Evolutionary conservation across 352 stramenopile genomes (phyloP).

Genomic region (Phytophthora pistaciae): DNA sequence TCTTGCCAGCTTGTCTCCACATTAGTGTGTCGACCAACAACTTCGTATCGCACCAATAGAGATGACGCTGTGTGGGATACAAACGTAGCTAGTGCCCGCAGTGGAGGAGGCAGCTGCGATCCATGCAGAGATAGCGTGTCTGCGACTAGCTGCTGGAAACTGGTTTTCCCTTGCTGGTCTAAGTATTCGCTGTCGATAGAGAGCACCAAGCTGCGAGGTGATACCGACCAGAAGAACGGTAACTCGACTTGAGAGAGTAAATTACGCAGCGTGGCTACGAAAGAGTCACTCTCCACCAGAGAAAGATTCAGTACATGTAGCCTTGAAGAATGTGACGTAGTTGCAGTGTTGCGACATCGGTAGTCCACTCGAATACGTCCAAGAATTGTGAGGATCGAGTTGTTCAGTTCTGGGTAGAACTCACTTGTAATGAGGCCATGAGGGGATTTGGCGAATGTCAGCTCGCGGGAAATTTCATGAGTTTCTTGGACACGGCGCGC

Average conservation of each 20-base stretch:
- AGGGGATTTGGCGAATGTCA: slow-evolving; percentile 32
- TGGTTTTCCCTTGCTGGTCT: slow-evolving; percentile 44
- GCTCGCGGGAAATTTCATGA: slow-evolving; percentile 33
- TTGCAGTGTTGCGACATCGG: slow-evolving; percentile 8
- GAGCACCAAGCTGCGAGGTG: slow-evolving; percentile 57
- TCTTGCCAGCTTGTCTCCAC: slow-evolving; percentile 62
- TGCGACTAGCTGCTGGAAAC: slow-evolving; percentile 69
- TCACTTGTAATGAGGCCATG: slow-evolving; percentile 48
- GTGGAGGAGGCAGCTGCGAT: slow-evolving; percentile 28
- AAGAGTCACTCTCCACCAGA: slow-evolving; percentile 63
- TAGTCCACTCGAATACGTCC: slow-evolving; percentile 44
- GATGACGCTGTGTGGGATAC: slow-evolving; percentile 67
- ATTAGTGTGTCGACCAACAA: slow-evolving; percentile 60
- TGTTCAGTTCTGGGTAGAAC: slow-evolving; percentile 48
- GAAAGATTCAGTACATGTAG: slow-evolving; percentile 42
- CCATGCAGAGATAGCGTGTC: slow-evolving; percentile 43
- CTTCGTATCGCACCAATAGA: slow-evolving; percentile 65
- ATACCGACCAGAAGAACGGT: slow-evolving; percentile 80
- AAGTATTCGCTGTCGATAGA: slow-evolving; percentile 71
- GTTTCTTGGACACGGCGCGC: slow-evolving; percentile 19
- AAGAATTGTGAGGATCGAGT: slow-evolving; percentile 42
- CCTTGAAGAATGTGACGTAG: slow-evolving; percentile 10
- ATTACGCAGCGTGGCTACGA: slow-evolving; percentile 55
- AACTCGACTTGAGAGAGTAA: slow-evolving; percentile 48
- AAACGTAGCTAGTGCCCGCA: slow-evolving; percentile 51